These are phyloP conservation scores for Fusarium chaquense DNA, from an alignment of 2,329 filamentous ascomycete genomes.

Conservation along the genomic window DNA sequence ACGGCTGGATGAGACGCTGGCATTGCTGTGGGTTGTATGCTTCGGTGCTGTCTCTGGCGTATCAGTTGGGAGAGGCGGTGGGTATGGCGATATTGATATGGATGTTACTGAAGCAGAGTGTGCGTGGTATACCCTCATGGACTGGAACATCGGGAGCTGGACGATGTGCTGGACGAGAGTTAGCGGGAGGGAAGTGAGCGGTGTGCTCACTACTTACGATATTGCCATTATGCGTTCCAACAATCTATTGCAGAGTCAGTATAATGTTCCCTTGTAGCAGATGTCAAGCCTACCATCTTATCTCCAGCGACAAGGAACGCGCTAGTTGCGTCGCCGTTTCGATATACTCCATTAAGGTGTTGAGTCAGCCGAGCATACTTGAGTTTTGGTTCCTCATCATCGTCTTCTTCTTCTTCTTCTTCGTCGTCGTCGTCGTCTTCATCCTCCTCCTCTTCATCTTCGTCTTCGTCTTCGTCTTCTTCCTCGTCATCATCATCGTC, in stretches of 20 bases:
- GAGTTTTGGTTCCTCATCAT: conserved; percentile 92
- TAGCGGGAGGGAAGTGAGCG: conserved; percentile 35
- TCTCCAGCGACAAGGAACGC: conserved; percentile 90
- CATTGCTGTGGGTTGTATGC: conserved; percentile 53
- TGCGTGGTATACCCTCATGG: conserved; percentile 88
- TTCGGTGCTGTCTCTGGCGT: conserved; percentile 57
- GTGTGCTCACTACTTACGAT: conserved; percentile 72
- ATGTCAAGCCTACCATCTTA: conserved; percentile 80
- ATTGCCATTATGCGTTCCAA: conserved; percentile 96
- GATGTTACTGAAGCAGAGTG: conserved; percentile 92
- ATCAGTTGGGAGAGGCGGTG: conserved; percentile 65
- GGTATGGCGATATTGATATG: conserved; percentile 90
- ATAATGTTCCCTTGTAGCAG: not conserved
- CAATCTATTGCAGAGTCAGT: conserved; percentile 68
- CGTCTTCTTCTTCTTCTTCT: conserved; percentile 68
- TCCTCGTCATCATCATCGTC: conserved; percentile 47
- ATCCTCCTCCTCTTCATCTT: conserved; percentile 72
- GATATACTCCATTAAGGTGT: conserved; percentile 83
- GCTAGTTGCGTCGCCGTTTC: conserved; percentile 95
- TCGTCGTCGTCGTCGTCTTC: conserved; percentile 71
- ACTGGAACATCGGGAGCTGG: conserved; percentile 83
- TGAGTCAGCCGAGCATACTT: conserved; percentile 92
- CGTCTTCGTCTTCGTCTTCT: conserved; percentile 58
- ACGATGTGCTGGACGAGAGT: conserved; percentile 77
- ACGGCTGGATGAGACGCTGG: conserved; percentile 49